These are phyloP conservation scores for Myxozyma geophila DNA, from an alignment of 805 yeast genomes.

Conservation along the genomic window DNA sequence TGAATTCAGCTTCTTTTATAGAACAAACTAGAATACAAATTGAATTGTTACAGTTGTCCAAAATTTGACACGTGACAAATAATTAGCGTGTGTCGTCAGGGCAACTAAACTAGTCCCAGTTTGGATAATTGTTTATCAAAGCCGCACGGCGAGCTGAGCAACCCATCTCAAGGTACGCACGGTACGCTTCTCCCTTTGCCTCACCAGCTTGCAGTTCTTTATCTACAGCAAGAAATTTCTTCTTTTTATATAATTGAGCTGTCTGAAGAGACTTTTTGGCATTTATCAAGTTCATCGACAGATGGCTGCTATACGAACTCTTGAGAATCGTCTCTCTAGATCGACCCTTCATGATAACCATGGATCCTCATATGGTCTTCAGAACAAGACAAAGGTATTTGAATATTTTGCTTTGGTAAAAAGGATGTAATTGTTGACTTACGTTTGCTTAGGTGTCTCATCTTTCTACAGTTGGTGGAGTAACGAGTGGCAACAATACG, in stretches of 20 bases:
- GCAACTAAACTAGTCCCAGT: neutral
- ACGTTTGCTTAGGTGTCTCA: neutral
- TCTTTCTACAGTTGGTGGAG: neutral
- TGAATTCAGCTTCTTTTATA: too few species aligned
- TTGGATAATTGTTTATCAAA: neutral
- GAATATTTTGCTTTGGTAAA: neutral
- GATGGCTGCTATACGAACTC: slow-evolving; percentile 28
- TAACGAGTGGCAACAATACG: neutral
- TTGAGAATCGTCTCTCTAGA: slow-evolving; percentile 32
- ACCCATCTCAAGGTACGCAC: neutral
- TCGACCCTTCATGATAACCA: slow-evolving; percentile 30
- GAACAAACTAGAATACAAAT: neutral
- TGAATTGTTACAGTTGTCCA: neutral
- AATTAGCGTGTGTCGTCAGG: neutral
- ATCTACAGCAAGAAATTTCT: neutral
- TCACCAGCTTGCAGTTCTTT: neutral
- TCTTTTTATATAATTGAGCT: too few species aligned
- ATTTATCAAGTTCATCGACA: neutral
- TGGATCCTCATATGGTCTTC: slow-evolving; percentile 11
- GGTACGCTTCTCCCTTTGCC: neutral
- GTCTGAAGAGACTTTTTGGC: too few species aligned
- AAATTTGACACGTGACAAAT: neutral
- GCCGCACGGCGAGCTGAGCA: neutral
- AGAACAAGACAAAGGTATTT: slow-evolving; percentile 4
- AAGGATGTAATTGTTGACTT: neutral